Base-by-base conservation (phyloP, 352 stramenopile genomes). In the Albugo candida region DNA sequence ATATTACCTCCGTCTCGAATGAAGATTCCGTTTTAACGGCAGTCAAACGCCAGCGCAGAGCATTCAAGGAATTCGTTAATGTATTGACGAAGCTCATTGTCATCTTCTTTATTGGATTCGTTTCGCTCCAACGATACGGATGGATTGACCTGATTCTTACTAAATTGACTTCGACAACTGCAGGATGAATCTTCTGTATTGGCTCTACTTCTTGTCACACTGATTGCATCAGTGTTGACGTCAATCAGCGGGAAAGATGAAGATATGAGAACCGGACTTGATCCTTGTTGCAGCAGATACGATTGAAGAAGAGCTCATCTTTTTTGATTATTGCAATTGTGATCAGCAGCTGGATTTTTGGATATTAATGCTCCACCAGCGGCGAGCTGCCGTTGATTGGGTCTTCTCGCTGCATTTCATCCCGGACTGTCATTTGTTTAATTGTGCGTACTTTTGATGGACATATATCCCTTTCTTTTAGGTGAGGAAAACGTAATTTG, bases 1-100 rank as follows among this genome's bases (percentile, higher is more conserved):
- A 88, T 85, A 54, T 87, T 88, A 20, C 78, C 78, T 35, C 75
- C 75, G 37, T 91, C 72, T 17, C 78, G 78, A 36, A 91, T 65
- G n/a, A 70, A 86, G 13, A 89, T 50, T 0, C 78, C 75, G 53
- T 86, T 86, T 56, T 79, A 82, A 47, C 62, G 63, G 53, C 85
- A 88, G 59, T 91, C 68, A 50, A 91, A 91, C 36, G 87, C 62
- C 27, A 81, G 78, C 20, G 75, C 78, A 38, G 80, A 91, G 52
- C 85, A 86, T 57, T 91, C 78, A 24, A 91, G 65, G 34, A 91
- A 67, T 58, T 74, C 64, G 52, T 85, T 57, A 34, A 70, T 80
- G 47, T 83, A 71, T 35, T 77, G 68, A 18, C 77, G 74, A 12
- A 91, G 58, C 4, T 68, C 85, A 27, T 63, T 57, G 17, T 14